phyloP scores from a whole-genome alignment of 2,329 filamentous ascomycete species.

The Cercospora sojina region DNA sequence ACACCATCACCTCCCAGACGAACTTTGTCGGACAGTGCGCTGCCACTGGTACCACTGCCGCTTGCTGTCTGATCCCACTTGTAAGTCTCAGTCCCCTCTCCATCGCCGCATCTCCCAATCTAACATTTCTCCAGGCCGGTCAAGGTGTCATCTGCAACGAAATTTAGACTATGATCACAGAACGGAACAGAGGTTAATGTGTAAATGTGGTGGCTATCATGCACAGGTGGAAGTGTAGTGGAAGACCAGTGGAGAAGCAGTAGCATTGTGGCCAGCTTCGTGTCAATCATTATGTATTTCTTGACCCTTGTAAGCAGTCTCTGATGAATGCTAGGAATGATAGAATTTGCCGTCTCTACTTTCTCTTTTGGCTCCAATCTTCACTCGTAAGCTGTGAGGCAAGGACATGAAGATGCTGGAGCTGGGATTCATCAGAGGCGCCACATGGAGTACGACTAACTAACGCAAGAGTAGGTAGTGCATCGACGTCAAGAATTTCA shows the following conservation, averaged over 20 bases:
- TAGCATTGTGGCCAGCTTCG: background rate
- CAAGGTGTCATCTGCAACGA: constrained; percentile 10
- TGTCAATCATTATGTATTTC: background rate
- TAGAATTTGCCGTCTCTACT: background rate
- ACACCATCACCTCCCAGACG: background rate
- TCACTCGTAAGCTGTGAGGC: too few relatives aligned
- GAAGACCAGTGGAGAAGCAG: background rate
- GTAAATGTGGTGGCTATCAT: background rate
- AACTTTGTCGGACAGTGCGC: background rate
- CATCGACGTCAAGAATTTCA: background rate
- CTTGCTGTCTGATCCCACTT: constrained; percentile 4
- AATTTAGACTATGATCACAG: background rate
- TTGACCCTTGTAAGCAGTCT: background rate
- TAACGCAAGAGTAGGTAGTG: too few relatives aligned
- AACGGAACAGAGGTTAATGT: background rate
- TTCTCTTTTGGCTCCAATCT: background rate
- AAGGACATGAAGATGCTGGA: too few relatives aligned
- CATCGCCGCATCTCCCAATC: background rate
- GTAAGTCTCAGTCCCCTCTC: background rate
- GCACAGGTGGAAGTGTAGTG: background rate
- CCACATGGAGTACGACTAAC: too few relatives aligned
- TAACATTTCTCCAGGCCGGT: background rate
- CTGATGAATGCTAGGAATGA: background rate
- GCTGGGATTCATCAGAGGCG: too few relatives aligned
- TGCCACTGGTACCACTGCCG: background rate